Evolutionary conservation across 2,329 filamentous ascomycete species (phyloP), one percentile per base, ranked within the genome.

Genomic region (Diaporthe ilicicola): DNA sequence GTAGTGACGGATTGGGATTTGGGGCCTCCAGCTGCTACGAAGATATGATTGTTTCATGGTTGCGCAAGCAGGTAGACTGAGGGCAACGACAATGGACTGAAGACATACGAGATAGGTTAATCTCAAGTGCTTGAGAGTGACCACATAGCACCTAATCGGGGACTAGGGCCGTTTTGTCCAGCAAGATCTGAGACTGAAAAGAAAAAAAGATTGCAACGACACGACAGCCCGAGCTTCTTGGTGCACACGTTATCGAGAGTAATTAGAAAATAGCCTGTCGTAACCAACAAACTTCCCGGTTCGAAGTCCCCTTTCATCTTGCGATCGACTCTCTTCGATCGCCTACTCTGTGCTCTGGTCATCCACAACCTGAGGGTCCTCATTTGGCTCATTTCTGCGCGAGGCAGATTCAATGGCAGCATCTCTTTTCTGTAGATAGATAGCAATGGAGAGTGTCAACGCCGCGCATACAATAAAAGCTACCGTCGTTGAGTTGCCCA

Each of bases 401-500:
- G 9, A 17, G 19, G 22, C 17, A 12, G 56, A 15, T 17, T 1
- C 39, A 17, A 10, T 22, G 10, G 7, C 48, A 19, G 69, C 55
- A 37, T 76, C 75, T 17, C 74, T 69, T 13, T 69, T 37, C 65
- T 77, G 74, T 15, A 76, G 24, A 24, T 44, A 53, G 29, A 76
- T 68, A 27, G 74, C 76, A 32, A 77, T 29, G 1, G 73, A 75
- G 51, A 77, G 70, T 19, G 74, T 76, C 32, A 71, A 46, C 24
- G 64, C 73, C 32, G 75, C 76, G 64, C 74, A 77, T 32, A 76
- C 56, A 42, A 77, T 76, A 59, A 76, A 68, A 1, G 39, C 74
- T 0, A 75, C 75, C 1, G 76, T 77, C 4, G 76, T 74, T 4
- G 73, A 73, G 69, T 77, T 76, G n/a, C 75, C 75, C 19, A 74